A percentile compares a stretch with the other conserved stretches of the same genome.
Evolutionary conservation across 2,329 filamentous ascomycete genomes (phyloP).

Genomic region (Botrytis tulipae): DNA sequence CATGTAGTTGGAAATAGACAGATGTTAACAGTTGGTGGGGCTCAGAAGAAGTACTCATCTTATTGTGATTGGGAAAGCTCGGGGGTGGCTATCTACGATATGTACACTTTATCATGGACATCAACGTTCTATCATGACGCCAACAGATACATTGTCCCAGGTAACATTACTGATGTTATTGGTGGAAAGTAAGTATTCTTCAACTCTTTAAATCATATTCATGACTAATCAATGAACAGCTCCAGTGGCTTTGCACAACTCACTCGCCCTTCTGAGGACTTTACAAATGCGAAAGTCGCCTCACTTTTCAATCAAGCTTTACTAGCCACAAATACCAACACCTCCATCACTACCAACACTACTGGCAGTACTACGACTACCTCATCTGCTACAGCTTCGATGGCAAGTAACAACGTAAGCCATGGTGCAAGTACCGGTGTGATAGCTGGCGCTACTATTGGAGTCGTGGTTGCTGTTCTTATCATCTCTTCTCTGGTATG

Average conservation of each 20-base stretch:
- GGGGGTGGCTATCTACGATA: constrained; percentile 39
- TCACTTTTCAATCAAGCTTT: constrained; percentile 13
- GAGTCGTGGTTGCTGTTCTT: background rate
- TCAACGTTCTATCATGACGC: constrained; percentile 35
- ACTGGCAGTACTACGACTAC: background rate
- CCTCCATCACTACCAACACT: background rate
- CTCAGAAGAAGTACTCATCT: constrained; percentile 12
- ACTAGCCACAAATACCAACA: background rate
- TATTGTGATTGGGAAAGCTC: constrained; percentile 39
- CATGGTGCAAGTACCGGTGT: background rate
- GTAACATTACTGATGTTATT: constrained; percentile 31
- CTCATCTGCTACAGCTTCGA: background rate
- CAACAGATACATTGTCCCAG: constrained; percentile 35
- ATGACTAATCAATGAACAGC: constrained; percentile 1
- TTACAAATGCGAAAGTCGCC: background rate
- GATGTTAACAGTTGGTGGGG: constrained; percentile 45
- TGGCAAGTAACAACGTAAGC: background rate
- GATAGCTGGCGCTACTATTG: constrained; percentile 18
- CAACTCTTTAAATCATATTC: too few relatives aligned
- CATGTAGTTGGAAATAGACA: constrained; percentile 41
- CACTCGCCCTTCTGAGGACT: constrained; percentile 3
- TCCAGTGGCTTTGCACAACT: constrained; percentile 12
- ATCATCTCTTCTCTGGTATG: constrained; percentile 10
- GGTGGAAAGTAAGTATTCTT: constrained; percentile 34
- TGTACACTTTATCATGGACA: constrained; percentile 38